Base-by-base conservation (phyloP, 768 basidiomycete genomes). In the Boletus rubropictus region DNA sequence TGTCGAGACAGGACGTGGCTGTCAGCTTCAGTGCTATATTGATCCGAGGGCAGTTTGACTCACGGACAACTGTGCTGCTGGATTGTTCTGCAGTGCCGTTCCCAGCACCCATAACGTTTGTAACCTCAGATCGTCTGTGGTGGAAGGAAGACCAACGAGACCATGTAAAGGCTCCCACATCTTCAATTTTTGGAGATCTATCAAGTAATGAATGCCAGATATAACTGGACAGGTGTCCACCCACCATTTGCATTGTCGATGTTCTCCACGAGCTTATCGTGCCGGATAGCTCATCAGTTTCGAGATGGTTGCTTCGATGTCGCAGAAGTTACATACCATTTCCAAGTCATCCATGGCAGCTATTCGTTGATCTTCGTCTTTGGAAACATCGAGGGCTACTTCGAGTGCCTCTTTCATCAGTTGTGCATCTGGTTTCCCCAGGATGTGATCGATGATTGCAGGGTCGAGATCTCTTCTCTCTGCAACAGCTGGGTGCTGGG, bases 71-170 rank as follows among this genome's bases (percentile, higher is more conserved):
- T 94, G 92, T 0, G 92, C 89, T 8, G 81, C 71, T 0, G 90
- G 89, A 52, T 94, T 95, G 57, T 95, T 94, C 63, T 93, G 90
- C 5, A 93, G 59, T 0, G 92, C 89, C 0, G 92, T 95, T 6
- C 92, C 92, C 21, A 89, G 75, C 0, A 93, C 81, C 92, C 92
- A 95, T 9, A 93, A 67, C 0, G 81, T 78, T 50, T 87, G 81
- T 50, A 74, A 68, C 56, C 78, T 82, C 21, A 93, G 74, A 22
- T 70, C 71, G n/a, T 79, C 74, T 0, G 84, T 74, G 3, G 81
- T 75, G 0, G 69, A 61, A 7, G 78, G 64, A 4, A 77, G 72
- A 7, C 70, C 74, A 31, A 89, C 60, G n/a, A 93, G 71, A 7
- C 64, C 60, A 34, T 90, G 80, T 1, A 94, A 58, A 1, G 87